phyloP scores from a whole-genome alignment of 2,329 filamentous ascomycete genomes.

The Hirsutella minnesotensis region DNA sequence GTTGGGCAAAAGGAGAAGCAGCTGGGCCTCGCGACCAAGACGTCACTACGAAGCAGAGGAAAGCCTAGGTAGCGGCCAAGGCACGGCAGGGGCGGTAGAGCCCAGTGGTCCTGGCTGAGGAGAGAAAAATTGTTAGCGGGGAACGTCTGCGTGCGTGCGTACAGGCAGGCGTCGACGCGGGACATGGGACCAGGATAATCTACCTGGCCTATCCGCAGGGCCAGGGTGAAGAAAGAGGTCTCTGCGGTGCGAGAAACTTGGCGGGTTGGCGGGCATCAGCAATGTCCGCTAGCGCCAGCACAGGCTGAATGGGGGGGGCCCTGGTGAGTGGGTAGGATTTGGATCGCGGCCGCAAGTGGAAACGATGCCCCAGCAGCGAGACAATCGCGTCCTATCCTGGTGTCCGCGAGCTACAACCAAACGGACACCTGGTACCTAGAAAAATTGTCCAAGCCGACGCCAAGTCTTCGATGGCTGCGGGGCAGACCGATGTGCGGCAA shows the following conservation, averaged over 20 bases:
- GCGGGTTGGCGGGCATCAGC: too few species aligned
- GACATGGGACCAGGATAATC: neutral
- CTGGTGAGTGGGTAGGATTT: too few species aligned
- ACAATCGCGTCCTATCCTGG: too few species aligned
- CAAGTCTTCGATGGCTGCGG: conserved; percentile 1
- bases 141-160: neutral
- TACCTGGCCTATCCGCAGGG: too few species aligned
- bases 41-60: neutral
- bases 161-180: neutral
- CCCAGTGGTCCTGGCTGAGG: neutral
- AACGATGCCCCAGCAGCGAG: too few species aligned
- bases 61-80: neutral
- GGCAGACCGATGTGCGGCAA: neutral
- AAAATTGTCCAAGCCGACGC: too few species aligned
- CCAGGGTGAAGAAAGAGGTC: neutral
- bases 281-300: too few species aligned
- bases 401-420: too few species aligned
- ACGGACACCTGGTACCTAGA: too few species aligned
- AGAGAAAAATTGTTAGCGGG: conserved; percentile 1
- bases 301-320: too few species aligned
- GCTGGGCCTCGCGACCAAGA: neutral
- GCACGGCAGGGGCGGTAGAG: neutral
- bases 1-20: neutral
- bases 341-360: too few species aligned
- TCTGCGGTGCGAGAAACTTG: too few species aligned